phyloP scores from a whole-genome alignment of 2,329 filamentous ascomycete genomes.

The Huntiella decipiens region DNA sequence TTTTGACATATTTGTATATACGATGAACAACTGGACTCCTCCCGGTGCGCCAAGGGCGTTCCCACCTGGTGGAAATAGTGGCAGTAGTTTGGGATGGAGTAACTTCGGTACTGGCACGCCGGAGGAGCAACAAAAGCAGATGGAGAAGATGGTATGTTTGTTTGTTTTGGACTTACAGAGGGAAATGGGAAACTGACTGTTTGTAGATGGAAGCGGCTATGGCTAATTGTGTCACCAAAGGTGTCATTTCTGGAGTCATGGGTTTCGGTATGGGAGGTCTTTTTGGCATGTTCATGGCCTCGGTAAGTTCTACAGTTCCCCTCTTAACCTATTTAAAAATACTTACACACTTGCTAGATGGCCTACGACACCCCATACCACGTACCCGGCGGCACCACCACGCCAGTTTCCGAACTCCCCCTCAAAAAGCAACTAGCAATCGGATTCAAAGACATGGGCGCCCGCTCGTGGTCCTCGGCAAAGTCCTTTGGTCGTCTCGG shows the following conservation, averaged over 20 bases:
- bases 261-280: constrained; percentile 85
- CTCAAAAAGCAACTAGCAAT: constrained; percentile 63
- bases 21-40: constrained; percentile 4
- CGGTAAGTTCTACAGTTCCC: constrained; percentile 35
- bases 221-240: constrained; percentile 85
- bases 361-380: constrained; percentile 87
- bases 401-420: constrained; percentile 43
- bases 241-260: constrained; percentile 75
- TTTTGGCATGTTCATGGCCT: constrained; percentile 96
- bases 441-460: constrained; percentile 91
- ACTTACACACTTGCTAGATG: constrained; percentile 42
- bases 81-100: constrained; percentile 1
- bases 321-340: neutral
- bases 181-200: neutral
- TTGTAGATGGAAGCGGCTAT: constrained; percentile 60
- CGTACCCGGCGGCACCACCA: constrained; percentile 21
- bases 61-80: neutral
- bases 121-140: constrained; percentile 13
- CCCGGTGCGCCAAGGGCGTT: constrained; percentile 3
- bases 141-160: constrained; percentile 12
- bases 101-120: constrained; percentile 2
- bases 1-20: neutral
- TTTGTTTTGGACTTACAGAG: too few relatives aligned
- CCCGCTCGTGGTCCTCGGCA: constrained; percentile 60
- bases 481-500: constrained; percentile 94